Evolutionary conservation across 345 rosid genomes (phyloP), one percentile per base, ranked within the genome.

Genomic region (Noccaea bulbosa): DNA sequence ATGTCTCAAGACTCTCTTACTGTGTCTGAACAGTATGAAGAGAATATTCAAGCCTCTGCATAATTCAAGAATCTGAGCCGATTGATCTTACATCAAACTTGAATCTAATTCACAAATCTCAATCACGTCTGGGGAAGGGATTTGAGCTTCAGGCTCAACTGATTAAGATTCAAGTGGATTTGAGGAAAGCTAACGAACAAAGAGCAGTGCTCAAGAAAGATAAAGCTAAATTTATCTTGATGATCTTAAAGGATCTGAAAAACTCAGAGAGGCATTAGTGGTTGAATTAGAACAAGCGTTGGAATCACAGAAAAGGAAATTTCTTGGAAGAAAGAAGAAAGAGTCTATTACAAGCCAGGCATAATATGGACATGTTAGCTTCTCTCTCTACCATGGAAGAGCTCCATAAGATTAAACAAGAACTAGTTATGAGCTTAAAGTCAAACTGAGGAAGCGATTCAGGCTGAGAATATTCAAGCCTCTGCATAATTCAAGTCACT

Each of bases 361-460:
- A 90, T 79, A 96, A 90, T 45, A 33, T 82, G 80, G 96, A 90
- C 79, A 90, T 88, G 55, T 81, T 96, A 39, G 69, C 93, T 43
- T 96, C 87, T 69, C 83, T 86, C 54, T 84, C 93, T 51, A 74
- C 91, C 66, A 83, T 87, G 2, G 85, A 87, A 69, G 98, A 93
- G 83, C 89, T 90, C 54, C 89, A 86, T n/a, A 84, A 65, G 77
- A 62, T 84, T 72, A 87, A 85, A 71, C 93, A 88, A 62, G 98
- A 93, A 65, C 51, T 90, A 48, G 84, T 0, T 27, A 27, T 27
- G 4, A 27, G 30, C 30, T 62, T 93, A 70, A 70, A 82, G 77
- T 80, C 93, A 90, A 72, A 97, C 98, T 2, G 96, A 90, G 70
- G 92, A 90, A 71, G 98, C 96, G 1, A 87, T 20, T 20, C 97